Evolutionary conservation across 139 green algal species (phyloP).

Genomic region (Closterium sp.): DNA sequence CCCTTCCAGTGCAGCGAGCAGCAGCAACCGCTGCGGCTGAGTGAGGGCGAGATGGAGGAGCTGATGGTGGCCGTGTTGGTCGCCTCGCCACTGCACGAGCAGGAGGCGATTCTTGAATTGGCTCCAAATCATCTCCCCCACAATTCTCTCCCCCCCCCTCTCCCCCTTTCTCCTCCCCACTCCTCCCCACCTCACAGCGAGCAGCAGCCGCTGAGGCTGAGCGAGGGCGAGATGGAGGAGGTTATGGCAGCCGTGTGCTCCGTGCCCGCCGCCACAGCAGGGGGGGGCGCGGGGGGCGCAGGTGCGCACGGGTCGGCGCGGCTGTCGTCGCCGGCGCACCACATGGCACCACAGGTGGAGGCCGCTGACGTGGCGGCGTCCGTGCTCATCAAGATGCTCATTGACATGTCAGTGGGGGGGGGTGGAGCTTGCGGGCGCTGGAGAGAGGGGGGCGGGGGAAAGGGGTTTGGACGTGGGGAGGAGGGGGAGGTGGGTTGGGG

Average conservation of each 20-base stretch:
- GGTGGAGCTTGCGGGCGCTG: too few relatives aligned
- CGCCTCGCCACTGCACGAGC: too few relatives aligned
- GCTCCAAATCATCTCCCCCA: too few relatives aligned
- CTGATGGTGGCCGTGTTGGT: slow-evolving; percentile 37
- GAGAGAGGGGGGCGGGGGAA: neutral
- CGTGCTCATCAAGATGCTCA: slow-evolving; percentile 50
- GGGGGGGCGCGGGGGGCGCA: neutral
- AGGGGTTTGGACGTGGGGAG: too few relatives aligned
- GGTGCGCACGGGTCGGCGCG: neutral
- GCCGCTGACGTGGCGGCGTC: slow-evolving; percentile 30
- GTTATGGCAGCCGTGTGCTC: slow-evolving; percentile 37
- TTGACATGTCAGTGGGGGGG: slow-evolving; percentile 33
- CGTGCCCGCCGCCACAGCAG: neutral
- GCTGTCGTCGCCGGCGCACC: neutral
- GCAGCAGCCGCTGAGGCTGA: slow-evolving; percentile 45
- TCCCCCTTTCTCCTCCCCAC: too few relatives aligned
- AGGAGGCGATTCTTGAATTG: too few relatives aligned
- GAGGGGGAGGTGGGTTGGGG: too few relatives aligned
- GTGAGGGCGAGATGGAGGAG: slow-evolving; percentile 45
- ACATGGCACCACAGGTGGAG: neutral
- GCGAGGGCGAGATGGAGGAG: slow-evolving; percentile 48
- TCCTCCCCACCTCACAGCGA: neutral
- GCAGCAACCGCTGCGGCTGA: slow-evolving; percentile 42
- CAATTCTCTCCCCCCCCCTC: too few relatives aligned
- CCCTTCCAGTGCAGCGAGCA: too few relatives aligned